Base-by-base conservation (phyloP, 1,284 basidiomycete species). In the Salmacisia buchloeana region DNA sequence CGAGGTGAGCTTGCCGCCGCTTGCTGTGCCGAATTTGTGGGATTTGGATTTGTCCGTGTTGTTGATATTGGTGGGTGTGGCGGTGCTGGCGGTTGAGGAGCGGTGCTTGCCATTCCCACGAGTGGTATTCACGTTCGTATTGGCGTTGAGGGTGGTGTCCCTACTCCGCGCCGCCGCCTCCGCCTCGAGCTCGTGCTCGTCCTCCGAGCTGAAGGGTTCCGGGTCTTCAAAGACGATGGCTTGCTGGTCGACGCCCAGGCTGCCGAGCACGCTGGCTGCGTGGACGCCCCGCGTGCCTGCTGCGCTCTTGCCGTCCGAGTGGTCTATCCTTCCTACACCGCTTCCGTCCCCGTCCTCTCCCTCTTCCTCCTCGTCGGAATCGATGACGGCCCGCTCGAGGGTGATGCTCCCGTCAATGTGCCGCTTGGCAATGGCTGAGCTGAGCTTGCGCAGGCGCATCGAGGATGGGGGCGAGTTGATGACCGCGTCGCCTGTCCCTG, bases 1-100 rank as follows among this genome's bases (percentile, higher is more conserved):
- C 18, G 66, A 63, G 0, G 66, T 73, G 23, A 66, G 63, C 3
- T 38, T 27, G 10, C 49, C 49, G 10, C 29, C 49, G 27, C 29
- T n/a, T n/a, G n/a, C n/a, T n/a, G n/a, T n/a, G n/a, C n/a, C n/a
- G n/a, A n/a, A n/a, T n/a, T n/a, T n/a, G n/a, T n/a, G n/a, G n/a
- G n/a, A n/a, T n/a, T n/a, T n/a, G n/a, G n/a, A n/a, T n/a, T n/a
- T n/a, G n/a, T n/a, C n/a, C n/a, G n/a, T n/a, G n/a, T n/a, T n/a
- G n/a, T n/a, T n/a, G n/a, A n/a, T n/a, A n/a, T n/a, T n/a, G n/a
- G n/a, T n/a, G n/a, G n/a, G n/a, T n/a, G n/a, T n/a, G n/a, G n/a
- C n/a, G n/a, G n/a, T n/a, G n/a, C n/a, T n/a, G n/a, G n/a, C n/a
- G n/a, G n/a, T n/a, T n/a, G n/a, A n/a, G n/a, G n/a, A n/a, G n/a